Evolutionary conservation across 352 stramenopile genomes (phyloP).

Genomic region (Phytophthora vignae): DNA sequence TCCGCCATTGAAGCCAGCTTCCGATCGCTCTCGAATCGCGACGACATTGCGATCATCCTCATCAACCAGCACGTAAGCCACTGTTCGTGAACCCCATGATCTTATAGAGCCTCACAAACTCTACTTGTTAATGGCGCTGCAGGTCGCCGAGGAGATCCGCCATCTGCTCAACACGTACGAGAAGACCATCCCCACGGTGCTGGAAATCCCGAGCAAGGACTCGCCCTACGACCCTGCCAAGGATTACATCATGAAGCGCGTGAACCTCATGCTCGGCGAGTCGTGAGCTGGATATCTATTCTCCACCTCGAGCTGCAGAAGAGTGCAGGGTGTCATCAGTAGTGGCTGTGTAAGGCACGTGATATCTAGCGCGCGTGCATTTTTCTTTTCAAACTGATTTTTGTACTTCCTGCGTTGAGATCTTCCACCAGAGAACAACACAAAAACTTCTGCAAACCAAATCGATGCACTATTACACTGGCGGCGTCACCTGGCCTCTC

Average conservation of each 20-base stretch:
- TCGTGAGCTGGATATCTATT: slow-evolving; percentile 30
- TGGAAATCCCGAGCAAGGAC: slow-evolving; percentile 98
- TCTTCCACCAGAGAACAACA: neutral
- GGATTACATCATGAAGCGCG: slow-evolving; percentile 99
- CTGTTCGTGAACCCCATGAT: too few species aligned
- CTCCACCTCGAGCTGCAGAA: slow-evolving; percentile 9
- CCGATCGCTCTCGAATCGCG: slow-evolving; percentile 91
- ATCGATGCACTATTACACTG: slow-evolving; percentile 51
- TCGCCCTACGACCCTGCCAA: slow-evolving; percentile 96
- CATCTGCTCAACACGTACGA: slow-evolving; percentile 98
- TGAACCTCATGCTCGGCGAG: slow-evolving; percentile 94
- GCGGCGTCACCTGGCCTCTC: slow-evolving; percentile 23
- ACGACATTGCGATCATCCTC: slow-evolving; percentile 98
- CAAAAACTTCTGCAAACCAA: slow-evolving; percentile 37
- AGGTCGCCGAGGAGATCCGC: slow-evolving; percentile 98
- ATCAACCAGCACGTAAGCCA: slow-evolving; percentile 97
- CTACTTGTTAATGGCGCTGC: neutral
- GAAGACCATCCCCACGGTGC: slow-evolving; percentile 98
- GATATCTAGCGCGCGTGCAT: slow-evolving; percentile 24
- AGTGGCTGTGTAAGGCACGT: slow-evolving; percentile 21
- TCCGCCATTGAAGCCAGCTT: slow-evolving; percentile 94
- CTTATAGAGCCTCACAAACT: neutral
- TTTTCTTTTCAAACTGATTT: slow-evolving; percentile 15
- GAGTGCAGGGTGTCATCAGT: slow-evolving; percentile 15
- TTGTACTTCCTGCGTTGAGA: slow-evolving; percentile 13